Evolutionary conservation across 164 flowering plant genomes (phyloP).

Genomic region (Macadamia tetraphylla): DNA sequence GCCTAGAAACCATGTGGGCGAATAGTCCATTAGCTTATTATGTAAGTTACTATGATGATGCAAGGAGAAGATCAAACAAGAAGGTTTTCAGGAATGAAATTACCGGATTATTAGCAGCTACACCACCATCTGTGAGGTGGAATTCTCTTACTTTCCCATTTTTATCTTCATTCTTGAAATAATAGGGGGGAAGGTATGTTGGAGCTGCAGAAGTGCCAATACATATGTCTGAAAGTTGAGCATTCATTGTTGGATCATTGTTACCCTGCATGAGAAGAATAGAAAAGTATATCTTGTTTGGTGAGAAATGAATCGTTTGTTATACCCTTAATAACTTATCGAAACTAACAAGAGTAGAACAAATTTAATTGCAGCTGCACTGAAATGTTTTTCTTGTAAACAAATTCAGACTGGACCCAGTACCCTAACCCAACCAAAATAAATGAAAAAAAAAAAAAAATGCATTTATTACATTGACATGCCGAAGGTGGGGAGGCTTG

Average conservation of each 20-base stretch:
- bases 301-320: too few species aligned
- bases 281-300: not conserved
- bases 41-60: not conserved
- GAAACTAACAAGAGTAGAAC: too few species aligned
- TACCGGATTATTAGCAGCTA: constrained; percentile 67
- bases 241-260: constrained; percentile 22
- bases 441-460: too few species aligned
- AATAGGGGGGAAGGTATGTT: constrained; percentile 45
- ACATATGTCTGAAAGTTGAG: constrained; percentile 50
- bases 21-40: not conserved
- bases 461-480: too few species aligned
- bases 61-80: too few species aligned
- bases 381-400: too few species aligned
- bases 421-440: too few species aligned
- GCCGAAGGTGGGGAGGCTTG: too few species aligned
- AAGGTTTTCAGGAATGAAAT: not conserved
- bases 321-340: too few species aligned
- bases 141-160: constrained; percentile 27
- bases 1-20: constrained; percentile 25
- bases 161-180: constrained; percentile 30
- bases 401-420: too few species aligned
- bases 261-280: constrained; percentile 23
- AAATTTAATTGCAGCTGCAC: too few species aligned
- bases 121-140: constrained; percentile 65
- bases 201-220: constrained; percentile 67